Percentiles rank a stretch among this genome's conserved stretches.
Evolutionary conservation across 2,329 filamentous ascomycete genomes (phyloP).

Genomic region (Fusarium longipes): DNA sequence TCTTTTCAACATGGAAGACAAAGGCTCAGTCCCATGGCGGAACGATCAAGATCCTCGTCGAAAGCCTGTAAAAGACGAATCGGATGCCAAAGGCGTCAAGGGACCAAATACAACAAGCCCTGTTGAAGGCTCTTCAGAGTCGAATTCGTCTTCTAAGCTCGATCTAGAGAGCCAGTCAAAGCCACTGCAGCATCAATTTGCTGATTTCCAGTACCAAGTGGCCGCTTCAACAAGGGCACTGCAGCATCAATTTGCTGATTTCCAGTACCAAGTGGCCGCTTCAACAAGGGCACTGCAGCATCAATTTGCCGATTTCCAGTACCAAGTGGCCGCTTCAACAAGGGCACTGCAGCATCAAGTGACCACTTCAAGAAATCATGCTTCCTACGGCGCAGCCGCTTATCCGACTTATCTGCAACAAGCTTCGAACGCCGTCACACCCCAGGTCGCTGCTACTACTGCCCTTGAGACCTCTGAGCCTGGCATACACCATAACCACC

Average conservation of each 20-base stretch:
- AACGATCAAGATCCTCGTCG: conserved; percentile 25
- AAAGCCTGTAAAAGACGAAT: conserved; percentile 33
- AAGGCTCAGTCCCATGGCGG: conserved; percentile 32
- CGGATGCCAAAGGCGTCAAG: conserved; percentile 20
- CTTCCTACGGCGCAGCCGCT: not conserved
- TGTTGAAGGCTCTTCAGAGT: conserved; percentile 17
- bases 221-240: too few species aligned
- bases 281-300: conserved; percentile 48
- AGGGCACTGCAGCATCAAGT: conserved; percentile 47
- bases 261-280: conserved; percentile 40
- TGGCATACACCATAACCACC: not conserved
- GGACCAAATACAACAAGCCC: conserved; percentile 18
- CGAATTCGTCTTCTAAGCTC: conserved; percentile 4
- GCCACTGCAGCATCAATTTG: conserved; percentile 46
- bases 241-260: conserved; percentile 43
- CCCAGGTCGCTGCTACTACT: not conserved
- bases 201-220: conserved; percentile 44
- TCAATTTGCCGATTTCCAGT: conserved; percentile 44
- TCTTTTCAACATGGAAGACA: conserved; percentile 33
- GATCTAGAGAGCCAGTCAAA: conserved; percentile 47
- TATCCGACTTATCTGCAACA: conserved; percentile 14
- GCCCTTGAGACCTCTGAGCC: not conserved
- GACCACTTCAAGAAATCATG: conserved; percentile 1
- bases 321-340: conserved; percentile 39
- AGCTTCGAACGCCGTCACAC: not conserved